Evolutionary conservation across 768 basidiomycete genomes (phyloP), one percentile per base, ranked within the genome.

Genomic region (Rhodotorula toruloides): DNA sequence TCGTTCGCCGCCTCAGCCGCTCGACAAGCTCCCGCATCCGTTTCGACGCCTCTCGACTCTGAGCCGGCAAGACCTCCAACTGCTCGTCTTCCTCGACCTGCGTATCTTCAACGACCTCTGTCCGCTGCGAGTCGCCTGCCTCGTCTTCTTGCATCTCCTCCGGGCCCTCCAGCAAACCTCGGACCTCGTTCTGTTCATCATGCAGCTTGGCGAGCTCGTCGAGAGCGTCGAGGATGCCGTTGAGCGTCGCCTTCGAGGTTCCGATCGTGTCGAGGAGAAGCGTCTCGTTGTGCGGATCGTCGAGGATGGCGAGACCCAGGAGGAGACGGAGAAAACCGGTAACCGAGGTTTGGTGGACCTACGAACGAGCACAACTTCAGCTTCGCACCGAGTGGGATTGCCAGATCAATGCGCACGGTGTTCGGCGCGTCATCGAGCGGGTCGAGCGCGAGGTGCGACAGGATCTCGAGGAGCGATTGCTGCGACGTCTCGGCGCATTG

Each of bases 271-370:
- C 37, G 61, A 56, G 34, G 54, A 71, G 55, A 52, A 67, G 29
- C 16, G 43, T 32, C 27, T 67, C 61, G 62, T 67, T 71, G 5
- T 22, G 44, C 6, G 58, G 61, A n/a, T 46, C 25, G 49, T 59
- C 50, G 58, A 71, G 54, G 31, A 71, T 39, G 27, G 49, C 22
- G 40, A 71, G 56, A 29, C 65, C 70, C 50, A 71, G 49, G 14
- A 58, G 3, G 46, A 71, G 65, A n/a, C 65, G 61, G 36, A 63
- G 49, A 62, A 67, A 71, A 27, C 70, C 70, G 14, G 27, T 40
- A 19, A 63, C 37, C 36, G 65, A 67, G 19, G 62, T 52, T 27
- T 43, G 58, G 55, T 63, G 44, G 40, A 67, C 57, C 70, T 71
- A 2, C 4, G 34, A n/a, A 25, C 21, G 16, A 11, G 16, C 31